Base-by-base conservation (phyloP, 768 basidiomycete species). In the Collybia sordida region DNA sequence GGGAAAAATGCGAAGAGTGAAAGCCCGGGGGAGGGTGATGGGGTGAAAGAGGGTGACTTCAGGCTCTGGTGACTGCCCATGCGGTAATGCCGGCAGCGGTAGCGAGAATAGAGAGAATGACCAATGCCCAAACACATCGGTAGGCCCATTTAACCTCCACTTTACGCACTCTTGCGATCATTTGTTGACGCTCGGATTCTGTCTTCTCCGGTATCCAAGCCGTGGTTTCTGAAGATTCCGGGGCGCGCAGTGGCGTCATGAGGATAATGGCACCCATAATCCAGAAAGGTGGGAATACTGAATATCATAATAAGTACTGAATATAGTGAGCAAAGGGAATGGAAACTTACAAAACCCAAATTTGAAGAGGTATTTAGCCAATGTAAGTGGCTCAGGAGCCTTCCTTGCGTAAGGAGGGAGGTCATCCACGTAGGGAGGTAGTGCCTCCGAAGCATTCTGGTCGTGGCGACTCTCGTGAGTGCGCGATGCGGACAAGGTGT, bases 241-340 rank as follows among this genome's bases (percentile, higher is more conserved):
- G 72, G 31, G 76, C 70, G 36, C 72, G 78, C 42, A 84, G 64
- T 8, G 83, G 81, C 7, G 74, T 76, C 41, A 78, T 62, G 17
- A 85, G 72, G 56, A 85, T 80, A 59, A 79, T 69, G 22, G 76
- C 71, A 18, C 83, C 82, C 47, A 83, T 68, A 38, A 77, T 70
- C 83, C 83, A 85, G 62, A 85, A 84, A 36, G 78, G 69, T 2
- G 79, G 80, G 61, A 85, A 85, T 44, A 84, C 83, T 85, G 34
- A 15, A 53, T 17, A 39, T 15, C 12, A 42, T 24, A 9, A 53
- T 45, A 27, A 50, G 49, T 46, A 54, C 38, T 47, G 17, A 21
- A 31, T 3, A 18, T 24, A 40, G 27, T 28, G 15, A 18, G 6
- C 22, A 24, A 35, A 18, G 37, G 37, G 43, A 24, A 47, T 19